Evolutionary conservation across 371 early-diverging fungal genomes (phyloP), one percentile per base, ranked within the genome.

Genomic region (Choanephora cucurbitarum): DNA sequence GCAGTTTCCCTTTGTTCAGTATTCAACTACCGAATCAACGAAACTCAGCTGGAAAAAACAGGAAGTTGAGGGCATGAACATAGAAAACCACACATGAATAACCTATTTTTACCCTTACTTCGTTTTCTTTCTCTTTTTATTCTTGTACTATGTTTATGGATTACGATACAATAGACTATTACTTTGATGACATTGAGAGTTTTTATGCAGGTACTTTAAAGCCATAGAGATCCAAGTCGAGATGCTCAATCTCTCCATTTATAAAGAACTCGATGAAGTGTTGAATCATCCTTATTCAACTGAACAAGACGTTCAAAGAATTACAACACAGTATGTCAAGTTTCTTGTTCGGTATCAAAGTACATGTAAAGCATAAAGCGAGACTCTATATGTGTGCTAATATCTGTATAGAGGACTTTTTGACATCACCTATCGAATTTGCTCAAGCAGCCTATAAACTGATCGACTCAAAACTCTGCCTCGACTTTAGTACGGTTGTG

Each of bases 381-480:
- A n/a, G n/a, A n/a, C n/a, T n/a, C n/a, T n/a, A n/a, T n/a, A n/a
- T n/a, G 15, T 32, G 15, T 37, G 21, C 13, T 39, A 8, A 5
- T 18, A 23, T 2, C 41, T 19, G 10, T 37, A 23, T 63, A 84
- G 84, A 82, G 33, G 80, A 84, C 23, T 86, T 79, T 54, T 44
- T 83, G 37, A 70, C 77, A 24, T 66, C 70, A 7, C 50, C 61
- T 1, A 61, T 70, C 7, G 85, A 86, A 41, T 65, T 86, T 44
- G 74, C 77, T 14, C 72, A 72, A 37, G 77, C 82, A 41, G 81
- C 84, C 32, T 88, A 86, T 60, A 79, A 83, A 47, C 67, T 89
- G 49, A 70, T 88, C 41, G 88, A 87, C 55, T 85, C 88, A 23
- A 68, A 77, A 19, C 54, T 86, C 24, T 89, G 82, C 60, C 75